phyloP scores from a whole-genome alignment of 2,329 filamentous ascomycete genomes.

The Fusarium tuaranense region DNA sequence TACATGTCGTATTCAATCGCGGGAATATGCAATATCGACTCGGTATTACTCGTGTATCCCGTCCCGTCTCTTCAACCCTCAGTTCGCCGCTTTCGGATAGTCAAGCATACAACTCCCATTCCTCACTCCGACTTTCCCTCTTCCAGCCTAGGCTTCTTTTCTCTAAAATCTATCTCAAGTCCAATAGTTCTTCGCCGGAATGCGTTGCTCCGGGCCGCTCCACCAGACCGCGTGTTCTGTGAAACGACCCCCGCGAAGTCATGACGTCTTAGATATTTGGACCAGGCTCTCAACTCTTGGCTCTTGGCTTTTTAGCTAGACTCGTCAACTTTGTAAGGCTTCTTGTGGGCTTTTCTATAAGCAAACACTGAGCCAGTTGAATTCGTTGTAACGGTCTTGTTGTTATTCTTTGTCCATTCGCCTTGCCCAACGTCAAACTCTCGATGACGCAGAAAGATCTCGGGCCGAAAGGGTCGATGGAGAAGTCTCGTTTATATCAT shows the following conservation, averaged over 20 bases:
- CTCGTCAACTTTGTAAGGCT: neutral
- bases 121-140: neutral
- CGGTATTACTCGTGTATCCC: neutral
- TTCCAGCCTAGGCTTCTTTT: neutral
- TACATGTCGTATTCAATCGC: neutral
- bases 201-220: slow-evolving; percentile 7
- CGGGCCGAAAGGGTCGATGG: neutral
- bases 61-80: neutral
- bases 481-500: slow-evolving; percentile 5
- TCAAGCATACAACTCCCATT: neutral
- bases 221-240: neutral
- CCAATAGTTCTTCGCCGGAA: neutral
- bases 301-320: neutral
- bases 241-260: slow-evolving; percentile 25
- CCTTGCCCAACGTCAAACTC: neutral
- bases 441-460: neutral
- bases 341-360: neutral
- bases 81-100: neutral
- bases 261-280: slow-evolving; percentile 34
- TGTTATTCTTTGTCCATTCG: neutral
- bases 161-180: neutral
- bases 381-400: neutral
- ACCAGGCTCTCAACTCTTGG: neutral
- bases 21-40: neutral
- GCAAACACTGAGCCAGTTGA: neutral